Base-by-base conservation (phyloP, 257 asterid species). In the Scutellaria galericulata region DNA sequence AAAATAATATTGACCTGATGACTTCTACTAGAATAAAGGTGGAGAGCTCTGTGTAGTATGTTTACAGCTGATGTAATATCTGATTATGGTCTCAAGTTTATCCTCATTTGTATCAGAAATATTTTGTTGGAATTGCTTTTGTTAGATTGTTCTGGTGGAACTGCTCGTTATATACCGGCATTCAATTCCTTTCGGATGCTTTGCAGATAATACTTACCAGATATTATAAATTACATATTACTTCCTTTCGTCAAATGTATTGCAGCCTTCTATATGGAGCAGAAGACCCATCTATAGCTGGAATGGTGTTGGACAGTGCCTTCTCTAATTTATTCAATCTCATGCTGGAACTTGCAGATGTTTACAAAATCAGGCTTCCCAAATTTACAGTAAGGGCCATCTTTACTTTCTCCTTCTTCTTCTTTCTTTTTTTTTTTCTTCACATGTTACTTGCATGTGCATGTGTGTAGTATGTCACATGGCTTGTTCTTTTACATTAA, bases 261-360 rank as follows among this genome's bases (percentile, higher is more conserved):
- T 86, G 84, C 89, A 94, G 98, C 87, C 98, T 94, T 80, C 95
- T 94, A 57, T 94, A 94, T 79, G 97, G 96, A 83, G 96, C 97
- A 22, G 97, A 91, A 83, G 98, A 94, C 76, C 98, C 98, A 75
- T 91, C 97, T 56, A 86, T 94, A 72, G 98, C 97, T 72, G 98
- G 98, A 80, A 89, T 94, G 95, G 98, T 94, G 83, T 80, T 94
- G 84, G 98, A 94, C 80, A 94, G 98, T 78, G 97, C 97, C 72
- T 94, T 94, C 90, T 91, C 98, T 63, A 94, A 91, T 77, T 84
- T 94, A 83, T 94, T 88, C 82, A 81, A 85, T 85, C 95, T 94
- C 75, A 94, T 94, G 98, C 83, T 94, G 89, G 98, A 94, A 74
- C 97, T 91, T 72, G 98, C 96, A 39, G 95, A 91, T 73, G 91